Evolutionary conservation across 129 eudicot genomes (phyloP).

Genomic region (Flaveria bidentis): DNA sequence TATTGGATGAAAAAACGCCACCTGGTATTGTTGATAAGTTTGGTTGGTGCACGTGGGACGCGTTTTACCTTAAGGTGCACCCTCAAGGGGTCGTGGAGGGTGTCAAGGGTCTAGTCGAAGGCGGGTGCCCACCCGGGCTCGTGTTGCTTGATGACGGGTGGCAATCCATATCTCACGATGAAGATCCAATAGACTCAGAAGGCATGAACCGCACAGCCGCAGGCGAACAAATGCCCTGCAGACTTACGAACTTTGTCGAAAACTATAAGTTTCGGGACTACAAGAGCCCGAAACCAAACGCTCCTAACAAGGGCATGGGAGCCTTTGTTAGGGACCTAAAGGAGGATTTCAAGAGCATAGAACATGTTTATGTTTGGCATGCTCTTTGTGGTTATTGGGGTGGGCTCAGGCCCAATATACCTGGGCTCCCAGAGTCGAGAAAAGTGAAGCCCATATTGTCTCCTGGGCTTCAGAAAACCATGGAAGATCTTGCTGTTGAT

Average conservation of each 20-base stretch:
- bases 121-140: conserved; percentile 93
- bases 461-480: conserved; percentile 66
- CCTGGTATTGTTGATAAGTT: conserved; percentile 89
- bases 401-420: conserved; percentile 70
- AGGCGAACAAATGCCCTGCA: conserved; percentile 76
- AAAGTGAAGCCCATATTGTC: conserved; percentile 70
- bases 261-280: conserved; percentile 81
- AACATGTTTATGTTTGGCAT: conserved; percentile 93
- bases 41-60: conserved; percentile 99
- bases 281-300: conserved; percentile 35
- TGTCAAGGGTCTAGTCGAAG: conserved; percentile 66
- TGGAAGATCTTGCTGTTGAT: conserved; percentile 94
- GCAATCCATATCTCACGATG: conserved; percentile 90
- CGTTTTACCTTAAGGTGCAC: conserved; percentile 78
- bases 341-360: conserved; percentile 54
- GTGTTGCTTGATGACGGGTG: conserved; percentile 94
- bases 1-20: conserved; percentile 76
- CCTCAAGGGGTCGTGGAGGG: conserved; percentile 89
- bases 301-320: conserved; percentile 62
- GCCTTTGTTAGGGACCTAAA: conserved; percentile 80
- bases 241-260: conserved; percentile 62
- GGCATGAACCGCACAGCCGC: conserved; percentile 79
- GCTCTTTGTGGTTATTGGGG: conserved; percentile 99
- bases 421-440: conserved; percentile 57
- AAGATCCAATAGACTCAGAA: conserved; percentile 65